These are phyloP conservation scores for Plantago elongata DNA, from an alignment of 257 asterid genomes.

Conservation along the genomic window DNA sequence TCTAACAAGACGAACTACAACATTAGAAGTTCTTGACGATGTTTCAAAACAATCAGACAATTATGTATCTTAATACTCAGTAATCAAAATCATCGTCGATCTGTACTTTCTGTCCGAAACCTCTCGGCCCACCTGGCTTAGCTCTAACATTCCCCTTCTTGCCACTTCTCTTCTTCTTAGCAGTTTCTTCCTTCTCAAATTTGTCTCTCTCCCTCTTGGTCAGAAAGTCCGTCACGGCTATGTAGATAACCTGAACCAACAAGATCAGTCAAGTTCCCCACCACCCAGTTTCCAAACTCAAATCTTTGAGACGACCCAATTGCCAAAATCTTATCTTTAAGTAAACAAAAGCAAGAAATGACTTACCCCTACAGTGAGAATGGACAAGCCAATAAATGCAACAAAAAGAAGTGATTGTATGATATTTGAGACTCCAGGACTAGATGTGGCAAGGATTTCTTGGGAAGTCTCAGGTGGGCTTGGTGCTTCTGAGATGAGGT, in stretches of 20 bases:
- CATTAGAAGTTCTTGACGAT: too few species aligned
- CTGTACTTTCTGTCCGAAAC: conserved; percentile 75
- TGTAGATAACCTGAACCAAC: conserved; percentile 59
- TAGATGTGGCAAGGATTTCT: conserved; percentile 39
- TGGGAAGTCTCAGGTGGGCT: conserved; percentile 38
- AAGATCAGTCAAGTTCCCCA: conserved; percentile 8
- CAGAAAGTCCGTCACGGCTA: conserved; percentile 81
- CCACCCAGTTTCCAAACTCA: conserved; percentile 8
- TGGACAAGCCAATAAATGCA: conserved; percentile 70
- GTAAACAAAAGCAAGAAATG: not conserved
- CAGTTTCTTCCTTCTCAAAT: conserved; percentile 73
- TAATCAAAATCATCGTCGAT: conserved; percentile 35
- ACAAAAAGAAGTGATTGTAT: conserved; percentile 46
- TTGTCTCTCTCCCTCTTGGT: conserved; percentile 74
- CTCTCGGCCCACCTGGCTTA: conserved; percentile 64
- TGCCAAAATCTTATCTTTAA: not conserved
- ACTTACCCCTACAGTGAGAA: conserved; percentile 74
- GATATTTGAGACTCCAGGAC: conserved; percentile 38
- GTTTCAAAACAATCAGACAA: too few species aligned
- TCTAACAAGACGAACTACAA: too few species aligned
- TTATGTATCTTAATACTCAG: too few species aligned
- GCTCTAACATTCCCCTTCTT: conserved; percentile 45
- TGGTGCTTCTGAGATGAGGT: conserved; percentile 46
- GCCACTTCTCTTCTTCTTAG: conserved; percentile 48
- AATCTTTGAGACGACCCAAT: not conserved